phyloP scores from a whole-genome alignment of 805 yeast species.

The Lipomyces spencermartinsiae region DNA sequence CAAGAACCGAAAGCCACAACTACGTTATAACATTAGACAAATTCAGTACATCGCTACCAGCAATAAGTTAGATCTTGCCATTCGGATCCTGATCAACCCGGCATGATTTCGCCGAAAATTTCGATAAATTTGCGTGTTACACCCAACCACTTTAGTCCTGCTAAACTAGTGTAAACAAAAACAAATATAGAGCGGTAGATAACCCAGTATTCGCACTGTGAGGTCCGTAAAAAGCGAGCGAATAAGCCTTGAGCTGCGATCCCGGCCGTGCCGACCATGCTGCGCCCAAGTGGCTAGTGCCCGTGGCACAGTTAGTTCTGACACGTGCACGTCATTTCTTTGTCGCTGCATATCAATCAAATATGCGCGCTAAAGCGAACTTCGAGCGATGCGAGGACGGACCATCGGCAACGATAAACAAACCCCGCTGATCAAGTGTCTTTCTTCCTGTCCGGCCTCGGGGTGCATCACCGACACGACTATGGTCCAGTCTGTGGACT shows the following conservation, averaged over 20 bases:
- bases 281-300: neutral
- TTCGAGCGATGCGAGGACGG: neutral
- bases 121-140: neutral
- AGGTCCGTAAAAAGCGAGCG: no score
- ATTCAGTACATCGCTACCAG: neutral
- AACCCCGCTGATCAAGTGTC: neutral
- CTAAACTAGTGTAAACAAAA: neutral
- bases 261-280: no score
- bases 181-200: neutral
- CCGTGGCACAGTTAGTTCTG: neutral
- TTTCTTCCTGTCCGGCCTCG: neutral
- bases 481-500: slow-evolving; percentile 4
- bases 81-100: neutral
- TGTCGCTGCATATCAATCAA: neutral
- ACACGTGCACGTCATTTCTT: neutral
- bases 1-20: slow-evolving; percentile 35
- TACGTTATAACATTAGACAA: neutral
- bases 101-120: neutral
- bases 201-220: no score
- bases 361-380: neutral
- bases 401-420: neutral
- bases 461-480: neutral
- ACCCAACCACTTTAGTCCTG: neutral
- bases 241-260: no score
- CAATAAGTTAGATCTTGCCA: neutral